phyloP scores from a whole-genome alignment of 352 stramenopile species.

The Phytophthora syringae region DNA sequence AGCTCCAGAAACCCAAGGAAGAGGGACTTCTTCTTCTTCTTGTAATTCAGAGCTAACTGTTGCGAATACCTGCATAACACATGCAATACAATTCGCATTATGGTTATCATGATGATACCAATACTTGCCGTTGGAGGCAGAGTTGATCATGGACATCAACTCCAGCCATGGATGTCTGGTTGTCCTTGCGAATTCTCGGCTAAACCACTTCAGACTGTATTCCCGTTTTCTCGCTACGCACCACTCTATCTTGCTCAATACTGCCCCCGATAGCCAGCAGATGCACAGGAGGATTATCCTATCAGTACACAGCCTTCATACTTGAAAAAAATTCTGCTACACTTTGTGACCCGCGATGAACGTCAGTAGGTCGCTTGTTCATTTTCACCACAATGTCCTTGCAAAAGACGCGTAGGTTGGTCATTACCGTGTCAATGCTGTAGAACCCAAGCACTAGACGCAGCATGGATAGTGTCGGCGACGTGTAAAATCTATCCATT shows the following conservation, averaged over 20 bases:
- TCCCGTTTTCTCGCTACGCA: neutral
- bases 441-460: neutral
- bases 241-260: neutral
- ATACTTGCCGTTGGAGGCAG: neutral
- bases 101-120: too few species aligned
- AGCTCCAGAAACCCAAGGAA: constrained; percentile 2
- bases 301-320: neutral
- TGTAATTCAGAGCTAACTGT: neutral
- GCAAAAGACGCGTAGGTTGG: neutral
- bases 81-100: too few species aligned
- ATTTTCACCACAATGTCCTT: neutral
- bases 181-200: neutral
- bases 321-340: neutral
- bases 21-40: constrained; percentile 1
- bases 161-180: neutral
- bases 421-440: neutral
- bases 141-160: constrained; percentile 8
- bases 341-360: neutral
- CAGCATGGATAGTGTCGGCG: neutral
- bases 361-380: neutral
- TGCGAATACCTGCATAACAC: neutral
- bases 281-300: neutral
- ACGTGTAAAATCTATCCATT: neutral
- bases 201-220: neutral
- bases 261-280: neutral